Evolutionary conservation across 83 land plant genomes (phyloP).

Genomic region (Thuja plicata): DNA sequence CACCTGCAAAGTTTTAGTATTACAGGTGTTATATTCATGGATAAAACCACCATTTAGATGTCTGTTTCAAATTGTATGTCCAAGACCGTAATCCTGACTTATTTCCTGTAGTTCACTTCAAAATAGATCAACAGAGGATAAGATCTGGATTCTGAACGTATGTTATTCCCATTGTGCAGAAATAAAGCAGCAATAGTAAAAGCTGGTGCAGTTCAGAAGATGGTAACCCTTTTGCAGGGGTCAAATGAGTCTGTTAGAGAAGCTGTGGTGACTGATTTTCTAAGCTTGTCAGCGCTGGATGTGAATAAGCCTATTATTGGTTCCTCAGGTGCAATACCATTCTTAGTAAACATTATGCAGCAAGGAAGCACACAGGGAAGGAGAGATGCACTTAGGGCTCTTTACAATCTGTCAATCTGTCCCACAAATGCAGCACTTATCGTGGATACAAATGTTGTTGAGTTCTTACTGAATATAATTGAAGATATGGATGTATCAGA

Average conservation of each 20-base stretch:
- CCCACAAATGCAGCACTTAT: slow-evolving; percentile 41
- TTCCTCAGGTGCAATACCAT: slow-evolving; percentile 63
- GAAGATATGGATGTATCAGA: slow-evolving; percentile 50
- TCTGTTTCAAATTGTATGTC: not conserved
- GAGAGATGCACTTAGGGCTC: slow-evolving; percentile 69
- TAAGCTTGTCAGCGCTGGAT: slow-evolving; percentile 75
- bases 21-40: not conserved
- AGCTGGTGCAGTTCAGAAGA: slow-evolving; percentile 74
- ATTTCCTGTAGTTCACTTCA: not conserved
- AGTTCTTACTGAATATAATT: slow-evolving; percentile 29
- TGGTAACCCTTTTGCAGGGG: slow-evolving; percentile 48
- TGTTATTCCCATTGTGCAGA: slow-evolving; percentile 32
- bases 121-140: not conserved
- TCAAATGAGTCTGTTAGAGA: slow-evolving; percentile 27
- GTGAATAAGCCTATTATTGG: slow-evolving; percentile 68
- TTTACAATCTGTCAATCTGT: slow-evolving; percentile 77
- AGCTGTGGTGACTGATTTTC: slow-evolving; percentile 65
- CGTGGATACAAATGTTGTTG: slow-evolving; percentile 49
- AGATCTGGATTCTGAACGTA: not conserved
- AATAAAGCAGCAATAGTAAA: slow-evolving; percentile 89
- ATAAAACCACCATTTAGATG: not conserved
- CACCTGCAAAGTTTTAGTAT: slow-evolving; percentile 2
- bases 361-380: slow-evolving; percentile 26
- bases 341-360: slow-evolving; percentile 28
- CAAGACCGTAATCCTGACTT: not conserved